Base-by-base conservation (phyloP, 768 basidiomycete species). In the Cyathus striatus region DNA sequence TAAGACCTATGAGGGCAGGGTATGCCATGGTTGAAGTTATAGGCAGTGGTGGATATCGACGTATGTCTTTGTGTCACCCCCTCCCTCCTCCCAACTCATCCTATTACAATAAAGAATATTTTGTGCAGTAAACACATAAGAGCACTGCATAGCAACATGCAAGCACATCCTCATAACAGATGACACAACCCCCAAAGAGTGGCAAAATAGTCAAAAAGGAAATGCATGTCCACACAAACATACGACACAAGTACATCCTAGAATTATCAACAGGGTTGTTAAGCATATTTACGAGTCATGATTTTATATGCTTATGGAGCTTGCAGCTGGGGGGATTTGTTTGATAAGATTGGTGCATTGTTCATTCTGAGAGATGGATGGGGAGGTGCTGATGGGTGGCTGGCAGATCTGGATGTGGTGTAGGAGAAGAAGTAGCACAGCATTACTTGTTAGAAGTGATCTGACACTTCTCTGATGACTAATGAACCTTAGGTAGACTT, bases 301-400 rank as follows among this genome's bases (percentile, higher is more conserved):
- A 0, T 75, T 92, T 17, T 99, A 97, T 58, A 90, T 99, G 76
- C 66, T 97, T 16, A 65, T 99, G 54, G 96, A 98, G 60, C 68
- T 95, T 24, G 96, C 95, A 0, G 81, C 81, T 1, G 94, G 93
- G 96, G 96, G 0, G 96, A 98, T 62, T 65, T 99, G 23, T 99
- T 99, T 60, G 96, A 99, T 63, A 99, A 97, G 70, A 99, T 99
- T 40, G 89, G 86, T 50, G 7, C 18, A 21, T n/a, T n/a, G n/a
- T n/a, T n/a, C n/a, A n/a, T n/a, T n/a, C n/a, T n/a, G n/a, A n/a
- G n/a, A n/a, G n/a, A n/a, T n/a, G n/a, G n/a, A n/a, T n/a, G n/a
- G n/a, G n/a, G n/a, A n/a, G n/a, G n/a, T n/a, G n/a, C n/a, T n/a
- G n/a, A n/a, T n/a, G n/a, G n/a, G n/a, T n/a, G n/a, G n/a, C n/a